Conservation (phyloP, 225 moss, liverwort and hornwort genomes). For the Bryoerythrophyllum caledonicum region DNA sequence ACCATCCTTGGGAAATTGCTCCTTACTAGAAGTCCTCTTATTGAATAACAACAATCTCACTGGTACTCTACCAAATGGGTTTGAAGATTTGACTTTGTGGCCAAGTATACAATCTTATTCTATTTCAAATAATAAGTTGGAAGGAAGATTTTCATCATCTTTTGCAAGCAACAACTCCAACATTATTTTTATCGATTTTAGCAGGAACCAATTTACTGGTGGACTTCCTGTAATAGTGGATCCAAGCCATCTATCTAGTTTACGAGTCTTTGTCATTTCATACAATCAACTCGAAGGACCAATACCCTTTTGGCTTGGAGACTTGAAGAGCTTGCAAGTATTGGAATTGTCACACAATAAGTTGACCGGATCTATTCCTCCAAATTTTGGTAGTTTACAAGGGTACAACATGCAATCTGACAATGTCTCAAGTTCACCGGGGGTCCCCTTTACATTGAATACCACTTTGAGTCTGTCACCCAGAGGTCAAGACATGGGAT, state of each 20-base stretch:
- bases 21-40: too few species aligned
- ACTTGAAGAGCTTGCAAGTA: not conserved
- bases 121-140: too few species aligned
- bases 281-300: conserved; percentile 1
- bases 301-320: conserved; percentile 6
- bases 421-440: not conserved
- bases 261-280: not conserved
- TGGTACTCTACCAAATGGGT: too few species aligned
- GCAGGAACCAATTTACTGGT: not conserved
- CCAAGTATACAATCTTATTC: too few species aligned
- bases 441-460: not conserved
- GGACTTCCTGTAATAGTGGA: not conserved
- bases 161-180: not conserved
- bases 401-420: not conserved
- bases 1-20: too few species aligned
- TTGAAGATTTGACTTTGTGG: too few species aligned
- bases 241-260: not conserved
- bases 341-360: not conserved
- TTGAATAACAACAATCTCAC: too few species aligned
- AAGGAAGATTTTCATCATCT: too few species aligned
- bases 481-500: not conserved
- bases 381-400: not conserved
- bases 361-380: not conserved
- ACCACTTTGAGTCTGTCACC: not conserved
- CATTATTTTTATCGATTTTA: not conserved